Evolutionary conservation across 805 yeast species (phyloP).

Genomic region (Suhomyces emberorum): DNA sequence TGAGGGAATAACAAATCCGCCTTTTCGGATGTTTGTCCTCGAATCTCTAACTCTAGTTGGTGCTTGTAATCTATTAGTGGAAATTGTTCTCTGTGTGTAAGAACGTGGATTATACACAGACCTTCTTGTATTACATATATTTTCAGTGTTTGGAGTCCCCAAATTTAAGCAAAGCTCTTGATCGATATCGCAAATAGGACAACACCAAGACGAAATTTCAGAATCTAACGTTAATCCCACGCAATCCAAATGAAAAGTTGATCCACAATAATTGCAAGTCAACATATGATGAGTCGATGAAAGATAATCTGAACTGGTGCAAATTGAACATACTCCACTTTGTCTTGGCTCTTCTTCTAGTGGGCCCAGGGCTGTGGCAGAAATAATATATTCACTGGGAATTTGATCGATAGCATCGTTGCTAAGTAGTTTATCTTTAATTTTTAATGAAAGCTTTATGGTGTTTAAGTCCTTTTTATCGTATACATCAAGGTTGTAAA

Average conservation of each 20-base stretch:
- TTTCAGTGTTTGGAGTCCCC: too few relatives aligned
- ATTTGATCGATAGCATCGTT: slow-evolving; percentile 37
- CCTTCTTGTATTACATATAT: too few relatives aligned
- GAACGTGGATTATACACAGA: too few relatives aligned
- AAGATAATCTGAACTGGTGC: slow-evolving; percentile 34
- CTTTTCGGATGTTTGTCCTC: too few relatives aligned
- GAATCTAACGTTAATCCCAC: slow-evolving; percentile 25
- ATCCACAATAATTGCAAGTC: slow-evolving; percentile 33
- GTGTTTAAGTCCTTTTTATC: slow-evolving; percentile 12
- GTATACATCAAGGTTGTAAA: slow-evolving; percentile 33
- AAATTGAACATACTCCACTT: slow-evolving; percentile 29
- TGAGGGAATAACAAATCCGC: too few relatives aligned
- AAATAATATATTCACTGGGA: slow-evolving; percentile 35
- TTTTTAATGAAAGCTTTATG: slow-evolving; percentile 12
- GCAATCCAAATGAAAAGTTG: slow-evolving; percentile 40
- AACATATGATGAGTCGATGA: slow-evolving; percentile 17
- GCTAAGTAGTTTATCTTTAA: slow-evolving; percentile 31
- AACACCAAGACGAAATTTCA: slow-evolving; percentile 33
- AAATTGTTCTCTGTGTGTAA: too few relatives aligned
- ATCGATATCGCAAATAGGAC: slow-evolving; percentile 49
- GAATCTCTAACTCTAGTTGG: too few relatives aligned
- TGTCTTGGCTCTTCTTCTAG: slow-evolving; percentile 1
- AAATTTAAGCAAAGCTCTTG: too few relatives aligned
- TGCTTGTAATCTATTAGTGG: too few relatives aligned
- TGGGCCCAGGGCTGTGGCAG: slow-evolving; percentile 6